Conservation (phyloP, 139 green algal genomes). For the Tetraselmis striata region DNA sequence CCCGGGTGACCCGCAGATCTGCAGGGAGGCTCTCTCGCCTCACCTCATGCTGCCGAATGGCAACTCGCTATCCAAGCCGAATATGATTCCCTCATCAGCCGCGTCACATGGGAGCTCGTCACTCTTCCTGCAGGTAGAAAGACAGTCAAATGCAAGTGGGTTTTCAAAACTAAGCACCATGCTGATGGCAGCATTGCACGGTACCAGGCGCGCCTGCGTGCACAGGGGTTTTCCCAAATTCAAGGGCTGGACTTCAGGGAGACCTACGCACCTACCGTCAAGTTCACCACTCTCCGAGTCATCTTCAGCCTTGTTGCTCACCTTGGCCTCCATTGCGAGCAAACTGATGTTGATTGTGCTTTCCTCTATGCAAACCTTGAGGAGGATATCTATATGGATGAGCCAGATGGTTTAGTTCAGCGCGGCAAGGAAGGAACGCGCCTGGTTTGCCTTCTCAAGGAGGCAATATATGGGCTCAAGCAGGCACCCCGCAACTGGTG, state of each 20-base stretch:
- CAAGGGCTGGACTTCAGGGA: background rate
- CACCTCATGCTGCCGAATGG: background rate
- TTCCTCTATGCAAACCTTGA: background rate
- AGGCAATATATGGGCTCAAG: background rate
- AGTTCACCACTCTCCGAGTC: background rate
- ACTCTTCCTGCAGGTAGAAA: background rate
- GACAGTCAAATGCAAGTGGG: background rate
- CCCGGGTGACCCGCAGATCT: background rate
- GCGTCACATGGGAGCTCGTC: background rate
- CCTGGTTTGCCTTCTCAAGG: too few species aligned
- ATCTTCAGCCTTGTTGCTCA: background rate
- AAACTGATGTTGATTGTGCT: background rate
- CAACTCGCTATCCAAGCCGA: background rate
- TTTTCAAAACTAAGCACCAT: background rate
- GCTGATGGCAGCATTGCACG: background rate
- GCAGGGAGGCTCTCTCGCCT: background rate
- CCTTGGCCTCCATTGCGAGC: background rate
- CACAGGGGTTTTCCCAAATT: background rate
- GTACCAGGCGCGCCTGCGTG: background rate
- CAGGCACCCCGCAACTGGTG: background rate
- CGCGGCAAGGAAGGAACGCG: too few species aligned
- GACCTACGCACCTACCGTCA: background rate
- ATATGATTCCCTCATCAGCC: background rate
- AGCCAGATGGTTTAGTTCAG: background rate
- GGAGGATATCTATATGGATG: background rate